Evolutionary conservation across 352 stramenopile species (phyloP).

Genomic region (Globisporangium sylvaticum): DNA sequence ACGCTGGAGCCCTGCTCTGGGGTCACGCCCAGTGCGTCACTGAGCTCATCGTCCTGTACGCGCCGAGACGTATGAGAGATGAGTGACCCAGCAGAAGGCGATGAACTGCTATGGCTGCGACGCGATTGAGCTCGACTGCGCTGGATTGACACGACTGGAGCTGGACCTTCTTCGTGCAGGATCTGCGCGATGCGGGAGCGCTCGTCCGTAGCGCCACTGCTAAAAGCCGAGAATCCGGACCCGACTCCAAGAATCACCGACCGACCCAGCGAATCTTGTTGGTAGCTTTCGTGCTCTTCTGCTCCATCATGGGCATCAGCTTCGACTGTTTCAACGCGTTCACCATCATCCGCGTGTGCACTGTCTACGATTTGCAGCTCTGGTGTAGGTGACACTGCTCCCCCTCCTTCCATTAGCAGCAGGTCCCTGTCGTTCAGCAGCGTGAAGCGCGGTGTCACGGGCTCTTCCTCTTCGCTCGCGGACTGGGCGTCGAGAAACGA

Average conservation of each 20-base stretch:
- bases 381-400: not conserved
- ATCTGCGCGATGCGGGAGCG: conserved; percentile 11
- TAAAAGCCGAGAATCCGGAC: conserved; percentile 30
- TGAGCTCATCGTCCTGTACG: conserved; percentile 51
- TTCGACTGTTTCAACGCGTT: not conserved
- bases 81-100: conserved; percentile 20
- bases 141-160: conserved; percentile 10
- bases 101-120: conserved; percentile 19
- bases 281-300: conserved; percentile 5
- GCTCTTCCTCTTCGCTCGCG: conserved; percentile 24
- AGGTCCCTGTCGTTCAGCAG: conserved; percentile 56
- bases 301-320: not conserved
- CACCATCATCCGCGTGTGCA: not conserved
- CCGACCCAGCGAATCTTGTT: conserved; percentile 37
- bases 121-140: conserved; percentile 1
- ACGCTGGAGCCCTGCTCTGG: not conserved
- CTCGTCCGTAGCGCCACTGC: conserved; percentile 5
- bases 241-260: conserved; percentile 44
- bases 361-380: conserved; percentile 6
- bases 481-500: conserved; percentile 14
- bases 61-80: conserved; percentile 14
- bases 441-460: conserved; percentile 50
- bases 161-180: conserved; percentile 7
- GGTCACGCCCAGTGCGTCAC: conserved; percentile 45
- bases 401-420: conserved; percentile 18